Conservation (phyloP, 2,329 filamentous ascomycete species). For the Stachybotrys echinatus region DNA sequence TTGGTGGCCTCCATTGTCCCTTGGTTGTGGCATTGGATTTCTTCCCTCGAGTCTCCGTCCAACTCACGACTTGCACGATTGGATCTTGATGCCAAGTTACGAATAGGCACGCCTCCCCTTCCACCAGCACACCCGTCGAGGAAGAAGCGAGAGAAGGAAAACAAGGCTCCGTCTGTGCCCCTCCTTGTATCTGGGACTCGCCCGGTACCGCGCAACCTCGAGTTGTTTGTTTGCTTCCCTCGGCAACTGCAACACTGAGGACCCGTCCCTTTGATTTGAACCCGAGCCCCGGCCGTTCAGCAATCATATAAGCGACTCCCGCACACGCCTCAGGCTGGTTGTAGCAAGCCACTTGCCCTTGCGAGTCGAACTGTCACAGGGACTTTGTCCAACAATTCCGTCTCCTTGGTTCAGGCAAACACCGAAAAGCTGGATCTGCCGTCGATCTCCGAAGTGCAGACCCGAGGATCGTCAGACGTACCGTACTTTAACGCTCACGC, state of each 20-base stretch:
- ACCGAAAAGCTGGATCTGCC: constrained; percentile 94
- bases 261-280: background rate
- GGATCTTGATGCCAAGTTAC: constrained; percentile 14
- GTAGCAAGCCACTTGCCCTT: background rate
- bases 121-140: background rate
- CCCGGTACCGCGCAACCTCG: background rate
- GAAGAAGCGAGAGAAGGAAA: no score
- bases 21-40: background rate
- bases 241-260: background rate
- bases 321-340: background rate
- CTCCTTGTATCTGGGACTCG: no score
- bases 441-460: constrained; percentile 77
- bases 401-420: constrained; percentile 24
- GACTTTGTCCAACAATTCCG: background rate
- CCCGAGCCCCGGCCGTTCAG: background rate
- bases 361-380: background rate
- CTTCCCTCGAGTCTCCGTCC: background rate
- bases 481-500: constrained; percentile 62
- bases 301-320: background rate
- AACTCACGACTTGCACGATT: constrained; percentile 14
- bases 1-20: background rate
- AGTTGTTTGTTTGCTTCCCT: background rate
- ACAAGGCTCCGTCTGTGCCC: background rate
- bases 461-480: constrained; percentile 69
- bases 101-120: constrained; percentile 17